Evolutionary conservation across 768 basidiomycete genomes (phyloP).

Genomic region (Boletus eberwhitei): DNA sequence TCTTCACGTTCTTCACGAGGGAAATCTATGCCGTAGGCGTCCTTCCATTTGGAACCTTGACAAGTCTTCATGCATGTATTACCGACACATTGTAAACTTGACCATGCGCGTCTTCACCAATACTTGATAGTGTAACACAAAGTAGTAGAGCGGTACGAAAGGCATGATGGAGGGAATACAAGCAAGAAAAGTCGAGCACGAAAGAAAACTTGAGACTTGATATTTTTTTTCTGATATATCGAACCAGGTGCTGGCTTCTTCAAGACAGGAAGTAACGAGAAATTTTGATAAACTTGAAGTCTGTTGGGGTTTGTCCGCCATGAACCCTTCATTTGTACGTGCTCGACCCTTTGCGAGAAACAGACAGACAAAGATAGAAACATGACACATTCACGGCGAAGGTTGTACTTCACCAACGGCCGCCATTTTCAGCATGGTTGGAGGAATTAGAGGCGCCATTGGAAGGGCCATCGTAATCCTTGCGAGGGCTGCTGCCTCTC

Average conservation of each 20-base stretch:
- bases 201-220: conserved; percentile 68
- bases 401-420: conserved; percentile 58
- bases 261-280: conserved; percentile 47
- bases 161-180: conserved; percentile 33
- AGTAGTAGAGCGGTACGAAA: conserved; percentile 47
- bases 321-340: conserved; percentile 42
- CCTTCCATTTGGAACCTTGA: conserved; percentile 22
- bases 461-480: conserved; percentile 47
- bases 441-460: conserved; percentile 34
- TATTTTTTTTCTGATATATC: conserved; percentile 51
- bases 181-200: conserved; percentile 54
- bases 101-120: conserved; percentile 35
- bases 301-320: conserved; percentile 36
- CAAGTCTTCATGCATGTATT: conserved; percentile 35
- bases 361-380: conserved; percentile 27
- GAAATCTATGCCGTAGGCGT: conserved; percentile 8
- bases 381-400: conserved; percentile 20
- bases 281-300: conserved; percentile 50
- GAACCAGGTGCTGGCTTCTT: conserved; percentile 47
- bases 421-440: conserved; percentile 40
- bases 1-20: conserved; percentile 24
- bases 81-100: conserved; percentile 37
- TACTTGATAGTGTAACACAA: conserved; percentile 43
- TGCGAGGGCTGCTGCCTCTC: conserved; percentile 58
- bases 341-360: conserved; percentile 41